Evolutionary conservation across 352 stramenopile genomes (phyloP), one percentile per base, ranked within the genome.

Genomic region (Globisporangium carolinianum): DNA sequence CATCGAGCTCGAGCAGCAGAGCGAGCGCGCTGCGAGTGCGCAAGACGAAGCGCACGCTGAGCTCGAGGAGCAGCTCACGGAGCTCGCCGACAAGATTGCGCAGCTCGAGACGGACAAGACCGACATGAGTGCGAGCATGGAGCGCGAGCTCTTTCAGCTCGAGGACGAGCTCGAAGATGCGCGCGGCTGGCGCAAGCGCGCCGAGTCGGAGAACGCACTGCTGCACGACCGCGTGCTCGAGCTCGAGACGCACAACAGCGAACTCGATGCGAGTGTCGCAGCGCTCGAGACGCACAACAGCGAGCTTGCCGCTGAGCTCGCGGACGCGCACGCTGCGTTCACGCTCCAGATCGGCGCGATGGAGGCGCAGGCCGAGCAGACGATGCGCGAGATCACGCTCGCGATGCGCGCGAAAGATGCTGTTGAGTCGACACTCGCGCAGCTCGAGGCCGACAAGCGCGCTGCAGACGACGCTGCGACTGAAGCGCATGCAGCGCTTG

Each of bases 71-170:
- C 76, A 87, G 52, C 61, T 87, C 9, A 75, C 79, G 15, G 72
- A 79, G 43, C 49, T 88, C 0, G 76, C 75, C 9, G 71, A 82
- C 51, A 85, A 73, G 56, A 83, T 83, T 18, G 72, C 72, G 3
- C 76, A 88, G 57, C 67, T 88, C 12, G 69, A 87, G 54, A 67
- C 69, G 11, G 62, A 84, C 46, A 86, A 83, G 51, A 57, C 37
- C 0, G 59, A 51, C 17, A 47, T 64, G 53, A 69, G 67, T 47
- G n/a, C 59, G 51, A 35, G 24, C 3, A 14, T 68, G 14, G 62
- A 68, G 38, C 37, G 17, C 47, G 53, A 69, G 47, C 24, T 67
- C 5, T 53, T 52, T 24, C 50, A 67, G 37, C 35, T 69, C 1
- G 70, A 86, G 53, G 72, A 80, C 47, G 71, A 82, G 18, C 76